These are phyloP conservation scores for Podospora bellae-mahoneyi DNA, from an alignment of 495 filamentous ascomycete species.

Conservation along the genomic window DNA sequence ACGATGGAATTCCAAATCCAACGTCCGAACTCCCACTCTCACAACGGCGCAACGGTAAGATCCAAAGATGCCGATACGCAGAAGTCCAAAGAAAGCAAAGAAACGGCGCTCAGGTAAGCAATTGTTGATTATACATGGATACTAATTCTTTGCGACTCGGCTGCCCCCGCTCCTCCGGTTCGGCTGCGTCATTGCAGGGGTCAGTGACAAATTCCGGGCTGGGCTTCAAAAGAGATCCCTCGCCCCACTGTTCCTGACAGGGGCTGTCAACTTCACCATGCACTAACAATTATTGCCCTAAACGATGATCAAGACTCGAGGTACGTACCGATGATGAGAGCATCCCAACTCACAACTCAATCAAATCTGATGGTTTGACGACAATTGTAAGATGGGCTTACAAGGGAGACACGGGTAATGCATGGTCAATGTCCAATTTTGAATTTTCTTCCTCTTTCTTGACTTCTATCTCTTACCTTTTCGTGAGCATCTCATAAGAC, in stretches of 20 bases:
- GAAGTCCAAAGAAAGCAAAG: background rate
- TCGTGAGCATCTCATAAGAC: conserved; percentile 4
- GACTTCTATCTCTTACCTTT: background rate
- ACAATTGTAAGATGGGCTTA: background rate
- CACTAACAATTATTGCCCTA: background rate
- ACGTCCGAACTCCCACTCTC: background rate
- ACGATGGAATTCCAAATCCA: conserved; percentile 7
- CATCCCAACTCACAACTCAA: background rate
- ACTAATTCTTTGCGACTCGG: background rate
- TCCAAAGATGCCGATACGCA: background rate
- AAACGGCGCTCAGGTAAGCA: conserved; percentile 20
- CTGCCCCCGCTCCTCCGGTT: background rate
- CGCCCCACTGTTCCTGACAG: background rate
- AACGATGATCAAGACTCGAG: background rate
- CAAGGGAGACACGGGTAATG: background rate
- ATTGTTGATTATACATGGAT: background rate
- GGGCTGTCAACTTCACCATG: background rate
- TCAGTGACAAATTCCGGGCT: background rate
- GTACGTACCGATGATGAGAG: background rate
- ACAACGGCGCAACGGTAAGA: background rate
- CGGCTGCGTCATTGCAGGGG: conserved; percentile 3
- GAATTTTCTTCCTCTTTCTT: background rate
- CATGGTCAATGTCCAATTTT: conserved; percentile 1
- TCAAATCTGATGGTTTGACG: background rate
- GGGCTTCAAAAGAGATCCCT: background rate